Evolutionary conservation across 345 rosid species (phyloP).

Genomic region (Zanthoxylum bungeanum): DNA sequence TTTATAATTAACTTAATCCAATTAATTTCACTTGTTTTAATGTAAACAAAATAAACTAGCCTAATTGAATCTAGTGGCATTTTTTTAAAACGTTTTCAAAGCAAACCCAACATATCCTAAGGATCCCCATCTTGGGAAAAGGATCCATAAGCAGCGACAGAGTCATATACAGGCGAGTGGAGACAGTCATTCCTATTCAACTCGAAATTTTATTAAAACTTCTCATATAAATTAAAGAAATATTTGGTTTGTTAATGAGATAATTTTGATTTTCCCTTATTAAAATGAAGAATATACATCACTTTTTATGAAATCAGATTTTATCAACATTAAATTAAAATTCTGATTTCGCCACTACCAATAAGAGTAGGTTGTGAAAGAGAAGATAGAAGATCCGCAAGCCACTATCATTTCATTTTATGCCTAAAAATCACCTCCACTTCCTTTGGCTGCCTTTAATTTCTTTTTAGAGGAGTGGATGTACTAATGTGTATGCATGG

Average conservation of each 20-base stretch:
- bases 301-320: no score
- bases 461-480: neutral
- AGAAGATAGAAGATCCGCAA: constrained; percentile 36
- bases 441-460: constrained; percentile 9
- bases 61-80: constrained; percentile 25
- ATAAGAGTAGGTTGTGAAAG: constrained; percentile 21
- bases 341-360: no score
- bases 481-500: neutral
- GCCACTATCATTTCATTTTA: neutral
- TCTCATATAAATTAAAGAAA: no score
- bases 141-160: no score
- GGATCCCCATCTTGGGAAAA: constrained; percentile 17
- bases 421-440: constrained; percentile 10
- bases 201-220: no score
- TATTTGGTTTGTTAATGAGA: no score
- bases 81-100: constrained; percentile 6
- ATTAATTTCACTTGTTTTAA: neutral
- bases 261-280: no score
- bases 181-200: no score
- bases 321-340: no score
- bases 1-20: no score
- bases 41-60: neutral
- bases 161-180: no score
- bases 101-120: constrained; percentile 28
- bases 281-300: no score